phyloP scores from a whole-genome alignment of 2,329 filamentous ascomycete species.

The Tolypocladium sp. region DNA sequence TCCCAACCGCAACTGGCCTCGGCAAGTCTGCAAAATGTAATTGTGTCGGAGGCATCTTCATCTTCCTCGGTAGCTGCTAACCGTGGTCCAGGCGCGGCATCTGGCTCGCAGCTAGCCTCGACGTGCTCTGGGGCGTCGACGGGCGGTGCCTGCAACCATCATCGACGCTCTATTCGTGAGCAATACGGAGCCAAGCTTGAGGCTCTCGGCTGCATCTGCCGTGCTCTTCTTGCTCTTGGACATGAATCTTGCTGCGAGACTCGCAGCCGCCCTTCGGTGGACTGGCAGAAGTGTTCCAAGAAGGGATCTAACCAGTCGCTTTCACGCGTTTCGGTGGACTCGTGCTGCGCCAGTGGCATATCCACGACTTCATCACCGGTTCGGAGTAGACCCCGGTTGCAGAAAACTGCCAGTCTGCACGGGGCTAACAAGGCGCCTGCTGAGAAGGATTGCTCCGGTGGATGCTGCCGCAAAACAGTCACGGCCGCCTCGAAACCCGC shows the following conservation, averaged over 20 bases:
- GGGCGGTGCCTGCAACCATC: conserved; percentile 23
- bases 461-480: not conserved
- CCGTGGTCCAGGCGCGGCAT: not conserved
- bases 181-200: conserved; percentile 33
- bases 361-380: conserved; percentile 5
- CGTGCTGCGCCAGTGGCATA: conserved; percentile 12
- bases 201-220: conserved; percentile 44
- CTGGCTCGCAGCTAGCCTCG: not conserved
- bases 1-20: not conserved
- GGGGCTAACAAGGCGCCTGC: not conserved
- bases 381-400: conserved; percentile 5
- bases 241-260: conserved; percentile 40
- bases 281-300: conserved; percentile 15
- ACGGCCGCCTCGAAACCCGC: not conserved
- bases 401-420: conserved; percentile 4
- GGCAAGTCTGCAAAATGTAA: not conserved
- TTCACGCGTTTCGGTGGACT: conserved; percentile 13
- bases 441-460: not conserved
- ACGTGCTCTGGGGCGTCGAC: not conserved
- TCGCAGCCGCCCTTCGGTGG: conserved; percentile 13
- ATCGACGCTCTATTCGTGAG: conserved; percentile 22
- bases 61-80: not conserved
- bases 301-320: conserved; percentile 7
- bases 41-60: too few species aligned
- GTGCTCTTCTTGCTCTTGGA: conserved; percentile 39